phyloP scores from a whole-genome alignment of 441 rosid genomes.

The Corymbia citriodora region DNA sequence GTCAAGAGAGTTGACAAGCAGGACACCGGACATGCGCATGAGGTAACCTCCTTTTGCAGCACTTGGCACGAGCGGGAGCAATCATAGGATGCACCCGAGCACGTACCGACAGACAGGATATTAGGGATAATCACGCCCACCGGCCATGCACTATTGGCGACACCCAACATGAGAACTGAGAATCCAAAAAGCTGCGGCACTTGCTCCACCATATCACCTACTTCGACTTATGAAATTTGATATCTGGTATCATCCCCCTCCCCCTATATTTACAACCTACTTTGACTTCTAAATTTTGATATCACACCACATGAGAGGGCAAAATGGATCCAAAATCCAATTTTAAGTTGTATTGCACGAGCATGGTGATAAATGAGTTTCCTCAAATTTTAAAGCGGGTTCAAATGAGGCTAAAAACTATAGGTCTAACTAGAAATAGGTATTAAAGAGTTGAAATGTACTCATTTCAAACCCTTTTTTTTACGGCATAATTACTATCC shows the following conservation, averaged over 20 bases:
- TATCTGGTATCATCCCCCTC: background rate
- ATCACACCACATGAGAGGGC: too few species aligned
- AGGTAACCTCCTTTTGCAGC: background rate
- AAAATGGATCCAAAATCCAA: too few species aligned
- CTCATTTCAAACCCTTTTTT: too few species aligned
- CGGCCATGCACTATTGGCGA: slow-evolving; percentile 4
- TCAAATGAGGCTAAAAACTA: too few species aligned
- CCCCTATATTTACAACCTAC: too few species aligned
- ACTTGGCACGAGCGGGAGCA: background rate
- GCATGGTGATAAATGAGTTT: too few species aligned
- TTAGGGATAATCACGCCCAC: background rate
- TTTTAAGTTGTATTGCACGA: too few species aligned
- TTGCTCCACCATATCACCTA: background rate
- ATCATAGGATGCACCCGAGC: background rate
- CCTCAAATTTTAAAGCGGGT: too few species aligned
- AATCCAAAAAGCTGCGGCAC: background rate
- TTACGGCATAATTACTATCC: too few species aligned
- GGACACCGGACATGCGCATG: background rate
- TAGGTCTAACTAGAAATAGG: too few species aligned
- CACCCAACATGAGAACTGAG: slow-evolving; percentile 5
- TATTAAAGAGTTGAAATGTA: too few species aligned
- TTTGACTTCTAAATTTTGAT: too few species aligned
- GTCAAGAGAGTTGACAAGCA: background rate
- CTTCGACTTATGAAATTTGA: background rate
- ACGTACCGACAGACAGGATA: slow-evolving; percentile 4